These are phyloP conservation scores for Prillingera fragicola DNA, from an alignment of 1,284 basidiomycete species.

Conservation along the genomic window DNA sequence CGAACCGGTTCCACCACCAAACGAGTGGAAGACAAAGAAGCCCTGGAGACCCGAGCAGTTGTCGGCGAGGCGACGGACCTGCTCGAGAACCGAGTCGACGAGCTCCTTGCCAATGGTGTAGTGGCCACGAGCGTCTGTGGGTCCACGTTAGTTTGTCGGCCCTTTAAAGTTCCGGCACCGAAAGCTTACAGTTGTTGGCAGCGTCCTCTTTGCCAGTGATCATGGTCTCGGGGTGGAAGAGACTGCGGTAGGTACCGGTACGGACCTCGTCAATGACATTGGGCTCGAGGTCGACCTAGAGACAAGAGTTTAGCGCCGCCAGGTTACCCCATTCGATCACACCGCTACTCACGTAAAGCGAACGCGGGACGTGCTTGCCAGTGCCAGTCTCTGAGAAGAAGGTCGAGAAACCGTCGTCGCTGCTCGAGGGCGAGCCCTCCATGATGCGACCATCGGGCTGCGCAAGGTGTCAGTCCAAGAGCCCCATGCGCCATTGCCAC, in stretches of 20 bases:
- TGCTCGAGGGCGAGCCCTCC: constrained; percentile 64
- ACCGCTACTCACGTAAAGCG: constrained; percentile 67
- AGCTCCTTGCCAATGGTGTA: constrained; percentile 98
- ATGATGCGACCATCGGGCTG: constrained; percentile 87
- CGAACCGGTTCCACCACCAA: constrained; percentile 98
- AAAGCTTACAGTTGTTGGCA: constrained; percentile 86
- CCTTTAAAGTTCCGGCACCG: constrained; percentile 10
- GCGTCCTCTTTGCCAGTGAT: constrained; percentile 99
- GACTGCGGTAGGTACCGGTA: constrained; percentile 83
- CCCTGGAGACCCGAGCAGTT: constrained; percentile 98
- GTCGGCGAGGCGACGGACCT: constrained; percentile 90
- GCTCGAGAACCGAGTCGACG: constrained; percentile 87
- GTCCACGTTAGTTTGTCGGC: constrained; percentile 6
- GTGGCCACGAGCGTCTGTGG: constrained; percentile 86
- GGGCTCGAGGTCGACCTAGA: constrained; percentile 78
- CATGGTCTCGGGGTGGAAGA: constrained; percentile 99
- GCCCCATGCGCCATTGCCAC: background rate
- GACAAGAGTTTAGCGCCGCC: constrained; percentile 27
- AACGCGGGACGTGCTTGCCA: constrained; percentile 95
- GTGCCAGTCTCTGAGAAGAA: constrained; percentile 60
- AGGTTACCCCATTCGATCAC: background rate
- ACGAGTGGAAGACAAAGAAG: constrained; percentile 99
- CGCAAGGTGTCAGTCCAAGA: constrained; percentile 15
- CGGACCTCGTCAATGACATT: constrained; percentile 95
- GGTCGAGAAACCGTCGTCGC: constrained; percentile 91